phyloP scores from a whole-genome alignment of 805 yeast species.

The Starmera amethionina region DNA sequence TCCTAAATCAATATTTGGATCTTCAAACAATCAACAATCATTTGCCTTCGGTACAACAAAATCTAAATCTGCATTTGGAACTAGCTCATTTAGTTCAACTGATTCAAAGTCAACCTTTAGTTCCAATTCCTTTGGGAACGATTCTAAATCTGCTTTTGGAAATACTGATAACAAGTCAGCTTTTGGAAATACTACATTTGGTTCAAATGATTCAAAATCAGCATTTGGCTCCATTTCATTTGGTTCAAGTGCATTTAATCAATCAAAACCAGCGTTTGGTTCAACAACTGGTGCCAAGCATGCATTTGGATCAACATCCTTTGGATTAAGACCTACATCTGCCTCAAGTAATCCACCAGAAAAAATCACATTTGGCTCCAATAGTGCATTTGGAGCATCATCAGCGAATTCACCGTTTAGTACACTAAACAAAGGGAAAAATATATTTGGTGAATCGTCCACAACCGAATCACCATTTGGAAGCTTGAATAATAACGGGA shows the following conservation, averaged over 20 bases:
- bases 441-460: conserved; percentile 5
- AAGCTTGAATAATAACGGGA: neutral
- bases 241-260: conserved; percentile 8
- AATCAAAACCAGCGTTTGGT: conserved; percentile 2
- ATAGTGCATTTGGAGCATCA: neutral
- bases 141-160: conserved; percentile 13
- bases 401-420: neutral
- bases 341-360: neutral
- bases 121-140: neutral
- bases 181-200: conserved; percentile 18
- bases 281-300: conserved; percentile 1
- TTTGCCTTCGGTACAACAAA: conserved; percentile 17
- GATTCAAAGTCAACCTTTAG: conserved; percentile 5
- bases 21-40: conserved; percentile 2
- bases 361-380: no score
- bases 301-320: conserved; percentile 4
- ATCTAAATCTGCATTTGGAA: conserved; percentile 10
- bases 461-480: neutral
- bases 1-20: conserved; percentile 7
- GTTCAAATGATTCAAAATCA: conserved; percentile 2
- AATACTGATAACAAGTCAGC: conserved; percentile 10
- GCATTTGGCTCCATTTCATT: conserved; percentile 3
- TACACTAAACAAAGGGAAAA: conserved; percentile 1
- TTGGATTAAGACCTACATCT: conserved; percentile 1
- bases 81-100: neutral